Conservation (phyloP, 257 asterid species). For the Nicotiana obtusifolia region DNA sequence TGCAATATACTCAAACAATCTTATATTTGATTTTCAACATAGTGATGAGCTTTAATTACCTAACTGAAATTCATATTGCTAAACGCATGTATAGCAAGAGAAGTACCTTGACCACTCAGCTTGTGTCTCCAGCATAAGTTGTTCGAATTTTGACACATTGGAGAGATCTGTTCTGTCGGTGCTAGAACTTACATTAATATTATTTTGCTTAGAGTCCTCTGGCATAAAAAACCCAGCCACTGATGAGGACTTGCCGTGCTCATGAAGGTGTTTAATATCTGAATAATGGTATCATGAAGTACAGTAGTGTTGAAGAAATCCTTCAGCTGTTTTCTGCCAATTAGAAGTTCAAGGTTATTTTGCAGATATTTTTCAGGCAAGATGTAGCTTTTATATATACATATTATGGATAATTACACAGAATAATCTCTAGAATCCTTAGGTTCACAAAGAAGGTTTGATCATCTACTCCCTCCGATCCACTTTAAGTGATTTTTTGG, state of each 20-base stretch:
- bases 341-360: background rate
- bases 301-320: slow-evolving; percentile 48
- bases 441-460: background rate
- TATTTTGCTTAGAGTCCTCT: slow-evolving; percentile 45
- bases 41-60: background rate
- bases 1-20: too few species aligned
- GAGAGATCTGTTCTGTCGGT: slow-evolving; percentile 33
- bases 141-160: slow-evolving; percentile 49
- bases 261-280: slow-evolving; percentile 65
- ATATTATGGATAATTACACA: background rate
- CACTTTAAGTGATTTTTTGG: too few species aligned
- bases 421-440: background rate
- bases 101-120: slow-evolving; percentile 70
- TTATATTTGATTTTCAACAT: too few species aligned
- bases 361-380: background rate
- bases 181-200: slow-evolving; percentile 33
- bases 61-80: background rate
- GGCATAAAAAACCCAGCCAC: slow-evolving; percentile 82
- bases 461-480: background rate
- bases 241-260: slow-evolving; percentile 60
- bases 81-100: background rate
- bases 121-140: slow-evolving; percentile 71
- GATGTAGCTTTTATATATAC: background rate
- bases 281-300: slow-evolving; percentile 56
- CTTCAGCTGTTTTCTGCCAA: slow-evolving; percentile 71